phyloP scores from a whole-genome alignment of 1,284 basidiomycete genomes.

The Boletus smithii region DNA sequence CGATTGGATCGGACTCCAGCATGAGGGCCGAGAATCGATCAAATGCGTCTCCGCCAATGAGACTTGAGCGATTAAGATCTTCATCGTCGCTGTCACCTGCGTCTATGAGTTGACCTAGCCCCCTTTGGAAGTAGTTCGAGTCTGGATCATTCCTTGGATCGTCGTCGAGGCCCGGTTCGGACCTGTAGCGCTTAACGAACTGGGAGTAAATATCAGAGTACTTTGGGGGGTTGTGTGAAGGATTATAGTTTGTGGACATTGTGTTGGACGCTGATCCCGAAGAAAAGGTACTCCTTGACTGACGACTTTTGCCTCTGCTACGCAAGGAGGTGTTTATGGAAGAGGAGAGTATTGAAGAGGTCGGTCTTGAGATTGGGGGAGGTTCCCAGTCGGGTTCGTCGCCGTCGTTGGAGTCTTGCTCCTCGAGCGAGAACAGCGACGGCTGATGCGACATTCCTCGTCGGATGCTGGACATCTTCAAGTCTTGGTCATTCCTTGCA shows the following conservation, averaged over 20 bases:
- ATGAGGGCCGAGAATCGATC: constrained; percentile 53
- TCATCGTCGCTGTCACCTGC: constrained; percentile 77
- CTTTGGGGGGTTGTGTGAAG: constrained; percentile 37
- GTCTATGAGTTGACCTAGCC: constrained; percentile 67
- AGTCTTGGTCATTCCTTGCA: not conserved
- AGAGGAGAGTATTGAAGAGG: constrained; percentile 27
- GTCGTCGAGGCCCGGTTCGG: constrained; percentile 52
- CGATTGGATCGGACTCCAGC: constrained; percentile 57
- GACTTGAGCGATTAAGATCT: constrained; percentile 44
- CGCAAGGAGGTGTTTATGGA: constrained; percentile 31
- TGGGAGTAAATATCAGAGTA: constrained; percentile 73
- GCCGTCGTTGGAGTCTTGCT: constrained; percentile 49
- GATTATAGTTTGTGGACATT: constrained; percentile 33
- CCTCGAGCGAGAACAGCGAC: constrained; percentile 63
- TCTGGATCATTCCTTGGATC: constrained; percentile 72
- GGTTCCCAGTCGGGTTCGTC: constrained; percentile 47
- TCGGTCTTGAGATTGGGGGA: constrained; percentile 33
- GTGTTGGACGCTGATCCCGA: constrained; percentile 25
- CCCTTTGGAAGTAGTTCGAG: constrained; percentile 70
- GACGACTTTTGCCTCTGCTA: constrained; percentile 35
- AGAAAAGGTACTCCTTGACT: constrained; percentile 37
- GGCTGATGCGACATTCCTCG: constrained; percentile 50
- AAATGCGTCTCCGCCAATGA: constrained; percentile 43
- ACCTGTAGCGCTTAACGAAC: constrained; percentile 71
- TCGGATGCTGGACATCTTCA: constrained; percentile 33